Conservation (phyloP, 192 early-diverging fungal genomes). For the Gamsiella multidivaricata region DNA sequence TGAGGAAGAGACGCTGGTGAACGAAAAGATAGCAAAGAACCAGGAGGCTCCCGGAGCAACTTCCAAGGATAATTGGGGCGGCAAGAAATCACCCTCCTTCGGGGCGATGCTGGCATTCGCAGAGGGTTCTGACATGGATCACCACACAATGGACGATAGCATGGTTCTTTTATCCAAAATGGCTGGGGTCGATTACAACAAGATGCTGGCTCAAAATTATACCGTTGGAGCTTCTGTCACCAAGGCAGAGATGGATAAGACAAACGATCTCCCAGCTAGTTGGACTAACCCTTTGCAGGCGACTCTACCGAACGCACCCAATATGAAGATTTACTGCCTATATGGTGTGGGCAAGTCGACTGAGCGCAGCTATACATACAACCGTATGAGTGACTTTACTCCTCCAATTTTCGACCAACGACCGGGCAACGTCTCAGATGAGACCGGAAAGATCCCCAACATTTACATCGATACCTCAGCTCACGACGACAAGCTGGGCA, state of each 20-base stretch:
- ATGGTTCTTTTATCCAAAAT: slow-evolving; percentile 67
- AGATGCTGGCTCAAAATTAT: slow-evolving; percentile 68
- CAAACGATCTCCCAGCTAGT: slow-evolving; percentile 67
- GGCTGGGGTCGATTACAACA: slow-evolving; percentile 59
- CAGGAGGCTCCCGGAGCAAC: slow-evolving; percentile 16
- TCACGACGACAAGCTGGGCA: slow-evolving; percentile 64
- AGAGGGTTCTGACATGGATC: slow-evolving; percentile 33
- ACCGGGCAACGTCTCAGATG: slow-evolving; percentile 39
- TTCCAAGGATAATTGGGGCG: slow-evolving; percentile 4
- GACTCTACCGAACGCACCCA: slow-evolving; percentile 73
- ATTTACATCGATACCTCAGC: slow-evolving; percentile 66
- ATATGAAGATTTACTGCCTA: slow-evolving; percentile 83
- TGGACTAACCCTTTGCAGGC: slow-evolving; percentile 89
- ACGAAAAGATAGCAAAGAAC: slow-evolving; percentile 32
- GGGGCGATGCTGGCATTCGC: slow-evolving; percentile 49
- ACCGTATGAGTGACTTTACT: slow-evolving; percentile 38
- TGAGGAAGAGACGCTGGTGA: slow-evolving; percentile 37
- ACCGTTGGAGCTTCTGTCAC: slow-evolving; percentile 72
- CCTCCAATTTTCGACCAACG: slow-evolving; percentile 44
- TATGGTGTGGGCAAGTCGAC: slow-evolving; percentile 85
- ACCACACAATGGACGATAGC: slow-evolving; percentile 55
- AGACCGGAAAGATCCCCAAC: slow-evolving; percentile 26
- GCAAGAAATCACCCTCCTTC: slow-evolving; percentile 30
- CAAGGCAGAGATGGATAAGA: slow-evolving; percentile 66
- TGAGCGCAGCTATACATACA: slow-evolving; percentile 88